These are phyloP conservation scores for Pulveroboletus sp. DNA, from an alignment of 768 basidiomycete species.

Conservation along the genomic window DNA sequence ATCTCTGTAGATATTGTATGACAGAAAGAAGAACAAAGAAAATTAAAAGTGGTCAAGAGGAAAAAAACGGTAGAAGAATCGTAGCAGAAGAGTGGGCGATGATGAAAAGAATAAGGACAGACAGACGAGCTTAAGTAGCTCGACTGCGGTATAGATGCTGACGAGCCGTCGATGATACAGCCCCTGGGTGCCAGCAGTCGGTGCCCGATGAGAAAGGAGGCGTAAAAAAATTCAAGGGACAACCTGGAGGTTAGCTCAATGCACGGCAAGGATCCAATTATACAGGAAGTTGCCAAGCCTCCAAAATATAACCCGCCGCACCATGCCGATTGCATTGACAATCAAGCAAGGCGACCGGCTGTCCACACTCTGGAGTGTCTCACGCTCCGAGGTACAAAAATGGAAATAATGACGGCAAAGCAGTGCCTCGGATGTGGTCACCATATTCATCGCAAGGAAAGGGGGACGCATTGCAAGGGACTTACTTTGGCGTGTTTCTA, in stretches of 20 bases:
- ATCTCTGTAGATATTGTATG: slow-evolving; percentile 3
- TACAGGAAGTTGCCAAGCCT: slow-evolving; percentile 6
- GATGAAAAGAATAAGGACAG: background rate
- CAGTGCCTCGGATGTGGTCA: slow-evolving; percentile 16
- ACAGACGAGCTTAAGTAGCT: slow-evolving; percentile 20
- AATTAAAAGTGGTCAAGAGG: background rate
- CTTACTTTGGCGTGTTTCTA: slow-evolving; percentile 79
- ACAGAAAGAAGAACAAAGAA: background rate
- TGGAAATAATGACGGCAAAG: slow-evolving; percentile 23
- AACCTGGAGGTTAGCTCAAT: background rate
- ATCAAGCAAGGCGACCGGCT: slow-evolving; percentile 9
- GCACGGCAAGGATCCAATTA: background rate
- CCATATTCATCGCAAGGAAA: slow-evolving; percentile 2
- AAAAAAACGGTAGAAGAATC: background rate
- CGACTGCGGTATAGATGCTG: background rate
- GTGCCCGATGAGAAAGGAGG: slow-evolving; percentile 14
- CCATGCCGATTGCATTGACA: slow-evolving; percentile 13
- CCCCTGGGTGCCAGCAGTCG: slow-evolving; percentile 13
- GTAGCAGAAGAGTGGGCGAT: background rate
- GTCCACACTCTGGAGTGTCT: slow-evolving; percentile 16
- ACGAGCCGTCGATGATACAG: slow-evolving; percentile 4
- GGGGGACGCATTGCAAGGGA: slow-evolving; percentile 24
- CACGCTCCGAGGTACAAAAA: slow-evolving; percentile 24
- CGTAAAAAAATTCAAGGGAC: slow-evolving; percentile 1
- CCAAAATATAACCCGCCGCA: slow-evolving; percentile 12